Percentiles rank a stretch among this genome's conserved stretches.
Conservation (phyloP, 495 filamentous ascomycete genomes). For the Parathielavia appendiculata region DNA sequence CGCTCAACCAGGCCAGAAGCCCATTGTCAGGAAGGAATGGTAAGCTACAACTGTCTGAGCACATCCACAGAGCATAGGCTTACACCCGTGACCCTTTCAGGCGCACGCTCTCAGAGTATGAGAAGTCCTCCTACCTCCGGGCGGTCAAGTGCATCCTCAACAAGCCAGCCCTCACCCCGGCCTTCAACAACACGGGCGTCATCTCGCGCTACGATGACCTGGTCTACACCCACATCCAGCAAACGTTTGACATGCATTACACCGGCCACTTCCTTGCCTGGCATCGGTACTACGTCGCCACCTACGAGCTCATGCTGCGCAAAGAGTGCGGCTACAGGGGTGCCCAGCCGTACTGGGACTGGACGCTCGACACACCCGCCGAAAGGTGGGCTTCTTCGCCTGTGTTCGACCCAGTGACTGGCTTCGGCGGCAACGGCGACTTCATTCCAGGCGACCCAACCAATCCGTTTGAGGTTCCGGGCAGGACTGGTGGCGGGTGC, state of each 20-base stretch:
- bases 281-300: conserved; percentile 37
- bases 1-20: background rate
- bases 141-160: conserved; percentile 24
- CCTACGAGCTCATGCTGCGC: conserved; percentile 37
- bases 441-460: conserved; percentile 5
- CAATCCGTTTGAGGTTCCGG: conserved; percentile 20
- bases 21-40: conserved; percentile 20
- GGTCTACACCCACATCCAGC: conserved; percentile 37
- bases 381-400: conserved; percentile 29
- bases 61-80: background rate
- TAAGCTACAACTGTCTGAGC: background rate
- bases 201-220: conserved; percentile 36
- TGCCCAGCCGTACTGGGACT: conserved; percentile 41
- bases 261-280: conserved; percentile 40
- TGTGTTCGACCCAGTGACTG: conserved; percentile 33
- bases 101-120: conserved; percentile 19
- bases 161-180: conserved; percentile 19
- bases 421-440: conserved; percentile 32
- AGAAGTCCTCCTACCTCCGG: conserved; percentile 13
- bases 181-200: conserved; percentile 18
- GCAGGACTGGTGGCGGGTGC: conserved; percentile 33
- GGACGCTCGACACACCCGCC: conserved; percentile 35
- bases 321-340: conserved; percentile 36
- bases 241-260: conserved; percentile 36
- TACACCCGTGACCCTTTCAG: background rate